phyloP scores from a whole-genome alignment of 805 yeast genomes.

The Candida schatavii region DNA sequence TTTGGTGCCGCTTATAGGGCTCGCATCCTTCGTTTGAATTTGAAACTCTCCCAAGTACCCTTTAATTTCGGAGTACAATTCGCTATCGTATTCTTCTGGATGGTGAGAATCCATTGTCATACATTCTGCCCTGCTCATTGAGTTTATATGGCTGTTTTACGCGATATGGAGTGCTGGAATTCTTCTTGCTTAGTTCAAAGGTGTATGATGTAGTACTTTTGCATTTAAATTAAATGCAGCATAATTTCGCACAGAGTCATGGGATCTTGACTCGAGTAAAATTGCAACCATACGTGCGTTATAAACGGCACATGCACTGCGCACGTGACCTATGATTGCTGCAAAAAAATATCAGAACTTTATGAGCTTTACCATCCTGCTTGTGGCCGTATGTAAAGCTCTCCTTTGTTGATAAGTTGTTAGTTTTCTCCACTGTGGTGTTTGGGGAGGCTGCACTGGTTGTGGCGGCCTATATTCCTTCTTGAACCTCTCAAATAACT shows the following conservation, averaged over 20 bases:
- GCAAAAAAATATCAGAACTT: too few relatives aligned
- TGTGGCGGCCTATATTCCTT: not conserved
- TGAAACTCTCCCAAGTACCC: constrained; percentile 22
- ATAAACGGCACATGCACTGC: too few relatives aligned
- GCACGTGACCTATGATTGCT: too few relatives aligned
- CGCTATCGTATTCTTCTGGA: constrained; percentile 10
- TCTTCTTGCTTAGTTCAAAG: too few relatives aligned
- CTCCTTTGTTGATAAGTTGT: too few relatives aligned
- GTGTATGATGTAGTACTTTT: not conserved
- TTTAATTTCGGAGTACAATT: constrained; percentile 16
- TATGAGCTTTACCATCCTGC: too few relatives aligned
- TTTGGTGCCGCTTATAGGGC: not conserved
- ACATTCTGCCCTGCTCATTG: not conserved
- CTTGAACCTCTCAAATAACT: not conserved
- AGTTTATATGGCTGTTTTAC: not conserved
- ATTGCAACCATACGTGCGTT: constrained; percentile 2
- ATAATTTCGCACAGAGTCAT: not conserved
- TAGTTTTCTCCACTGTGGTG: too few relatives aligned
- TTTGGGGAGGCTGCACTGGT: too few relatives aligned
- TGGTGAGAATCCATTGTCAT: not conserved
- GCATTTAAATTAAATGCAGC: not conserved
- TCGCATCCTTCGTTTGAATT: constrained; percentile 4
- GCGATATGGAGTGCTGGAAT: too few relatives aligned
- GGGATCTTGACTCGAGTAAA: constrained; percentile 2
- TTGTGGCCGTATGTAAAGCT: too few relatives aligned